Evolutionary conservation across 352 stramenopile species (phyloP).

Genomic region (Phytophthora kernoviae): DNA sequence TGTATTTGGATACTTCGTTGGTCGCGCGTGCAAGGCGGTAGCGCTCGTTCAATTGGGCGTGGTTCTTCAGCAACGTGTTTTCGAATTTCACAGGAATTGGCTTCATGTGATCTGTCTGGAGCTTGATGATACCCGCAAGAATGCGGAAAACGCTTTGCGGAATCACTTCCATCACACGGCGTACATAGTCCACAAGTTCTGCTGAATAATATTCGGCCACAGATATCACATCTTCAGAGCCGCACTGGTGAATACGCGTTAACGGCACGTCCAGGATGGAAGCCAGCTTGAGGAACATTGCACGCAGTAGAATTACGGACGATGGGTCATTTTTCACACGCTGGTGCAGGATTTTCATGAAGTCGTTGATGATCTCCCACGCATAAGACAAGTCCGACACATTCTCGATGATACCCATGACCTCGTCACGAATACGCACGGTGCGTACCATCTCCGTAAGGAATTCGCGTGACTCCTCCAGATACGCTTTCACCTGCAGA

Average conservation of each 20-base stretch:
- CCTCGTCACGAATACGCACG: slow-evolving; percentile 91
- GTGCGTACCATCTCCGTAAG: slow-evolving; percentile 96
- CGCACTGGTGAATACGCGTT: slow-evolving; percentile 92
- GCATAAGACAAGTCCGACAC: slow-evolving; percentile 95
- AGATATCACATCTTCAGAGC: slow-evolving; percentile 91
- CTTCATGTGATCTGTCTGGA: slow-evolving; percentile 93
- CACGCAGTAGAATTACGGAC: slow-evolving; percentile 92
- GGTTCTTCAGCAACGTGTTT: slow-evolving; percentile 91
- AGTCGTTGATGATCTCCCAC: slow-evolving; percentile 95
- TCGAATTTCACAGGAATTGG: slow-evolving; percentile 93
- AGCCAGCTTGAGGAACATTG: slow-evolving; percentile 95
- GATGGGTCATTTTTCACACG: slow-evolving; percentile 93
- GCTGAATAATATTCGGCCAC: slow-evolving; percentile 95
- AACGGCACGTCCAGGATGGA: slow-evolving; percentile 95
- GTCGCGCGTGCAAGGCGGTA: slow-evolving; percentile 93
- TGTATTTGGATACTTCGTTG: slow-evolving; percentile 96
- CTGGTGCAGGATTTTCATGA: slow-evolving; percentile 94
- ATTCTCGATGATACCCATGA: slow-evolving; percentile 93
- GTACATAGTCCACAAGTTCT: slow-evolving; percentile 94
- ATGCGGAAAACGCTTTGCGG: slow-evolving; percentile 95
- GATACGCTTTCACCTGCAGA: slow-evolving; percentile 94
- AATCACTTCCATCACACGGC: slow-evolving; percentile 95
- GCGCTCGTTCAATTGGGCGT: slow-evolving; percentile 91
- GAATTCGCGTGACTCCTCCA: slow-evolving; percentile 92
- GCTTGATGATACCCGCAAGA: slow-evolving; percentile 92